These are phyloP conservation scores for Lachnellula subtilissima DNA, from an alignment of 2,329 filamentous ascomycete genomes.

Conservation along the genomic window DNA sequence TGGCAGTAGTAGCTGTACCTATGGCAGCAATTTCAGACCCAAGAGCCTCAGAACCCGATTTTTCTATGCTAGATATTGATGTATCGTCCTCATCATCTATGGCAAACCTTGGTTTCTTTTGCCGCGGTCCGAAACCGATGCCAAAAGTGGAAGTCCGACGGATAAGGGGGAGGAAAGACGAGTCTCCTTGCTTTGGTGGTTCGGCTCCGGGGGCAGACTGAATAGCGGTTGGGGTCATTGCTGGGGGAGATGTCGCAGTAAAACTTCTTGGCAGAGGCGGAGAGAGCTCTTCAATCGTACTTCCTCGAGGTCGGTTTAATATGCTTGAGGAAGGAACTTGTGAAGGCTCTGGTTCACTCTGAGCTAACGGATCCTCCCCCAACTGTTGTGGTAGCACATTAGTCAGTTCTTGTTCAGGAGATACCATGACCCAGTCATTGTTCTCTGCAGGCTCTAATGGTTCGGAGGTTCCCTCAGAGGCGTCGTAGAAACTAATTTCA, in stretches of 20 bases:
- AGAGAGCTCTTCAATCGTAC: slow-evolving; percentile 12
- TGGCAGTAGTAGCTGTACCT: not conserved
- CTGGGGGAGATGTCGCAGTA: not conserved
- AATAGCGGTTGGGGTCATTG: not conserved
- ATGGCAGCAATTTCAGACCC: not conserved
- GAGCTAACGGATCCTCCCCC: not conserved
- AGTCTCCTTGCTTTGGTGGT: slow-evolving; percentile 4
- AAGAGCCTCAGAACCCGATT: not conserved
- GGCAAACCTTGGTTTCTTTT: slow-evolving; percentile 26
- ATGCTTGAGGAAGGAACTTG: slow-evolving; percentile 11
- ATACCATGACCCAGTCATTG: slow-evolving; percentile 25
- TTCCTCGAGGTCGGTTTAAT: slow-evolving; percentile 19
- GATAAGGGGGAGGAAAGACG: slow-evolving; percentile 53
- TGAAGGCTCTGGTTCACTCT: not conserved
- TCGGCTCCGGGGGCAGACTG: not conserved
- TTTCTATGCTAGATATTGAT: not conserved
- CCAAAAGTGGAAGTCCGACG: slow-evolving; percentile 54
- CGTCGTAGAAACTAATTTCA: slow-evolving; percentile 24
- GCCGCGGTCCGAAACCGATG: slow-evolving; percentile 31
- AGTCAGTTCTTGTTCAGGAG: slow-evolving; percentile 5
- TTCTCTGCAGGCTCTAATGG: slow-evolving; percentile 2
- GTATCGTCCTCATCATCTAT: slow-evolving; percentile 26
- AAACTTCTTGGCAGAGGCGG: not conserved
- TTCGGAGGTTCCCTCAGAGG: slow-evolving; percentile 8
- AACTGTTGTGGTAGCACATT: not conserved